phyloP scores from a whole-genome alignment of 2,329 filamentous ascomycete species.

The Aspergillus versicolor region DNA sequence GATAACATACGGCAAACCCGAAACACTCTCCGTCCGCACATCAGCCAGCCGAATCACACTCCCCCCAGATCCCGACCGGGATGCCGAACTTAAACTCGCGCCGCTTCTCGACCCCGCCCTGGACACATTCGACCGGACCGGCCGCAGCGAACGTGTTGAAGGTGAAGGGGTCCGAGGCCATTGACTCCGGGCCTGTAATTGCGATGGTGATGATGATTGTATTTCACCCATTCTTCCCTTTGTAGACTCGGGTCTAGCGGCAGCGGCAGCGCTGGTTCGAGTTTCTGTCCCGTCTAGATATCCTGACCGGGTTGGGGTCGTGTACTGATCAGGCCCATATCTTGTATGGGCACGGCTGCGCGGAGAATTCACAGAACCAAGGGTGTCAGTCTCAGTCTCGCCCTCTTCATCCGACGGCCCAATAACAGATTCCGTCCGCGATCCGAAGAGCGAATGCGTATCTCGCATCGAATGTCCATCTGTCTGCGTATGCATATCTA shows the following conservation, averaged over 20 bases:
- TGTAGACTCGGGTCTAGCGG: neutral
- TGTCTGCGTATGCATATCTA: slow-evolving; percentile 21
- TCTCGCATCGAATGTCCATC: slow-evolving; percentile 8
- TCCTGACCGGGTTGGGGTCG: slow-evolving; percentile 3
- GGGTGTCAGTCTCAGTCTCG: slow-evolving; percentile 28
- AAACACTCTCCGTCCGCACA: slow-evolving; percentile 19
- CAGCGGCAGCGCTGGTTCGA: neutral
- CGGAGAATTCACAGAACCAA: slow-evolving; percentile 20
- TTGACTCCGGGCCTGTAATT: neutral
- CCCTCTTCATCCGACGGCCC: slow-evolving; percentile 42
- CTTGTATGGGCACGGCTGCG: slow-evolving; percentile 14
- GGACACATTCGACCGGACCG: slow-evolving; percentile 27
- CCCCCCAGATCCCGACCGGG: slow-evolving; percentile 21
- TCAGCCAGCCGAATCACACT: slow-evolving; percentile 42
- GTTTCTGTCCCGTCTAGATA: slow-evolving; percentile 25
- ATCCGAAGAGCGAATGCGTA: neutral
- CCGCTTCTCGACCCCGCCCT: slow-evolving; percentile 22
- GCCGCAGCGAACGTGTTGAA: slow-evolving; percentile 37
- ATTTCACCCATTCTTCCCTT: neutral
- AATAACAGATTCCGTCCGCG: slow-evolving; percentile 30
- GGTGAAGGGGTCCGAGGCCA: slow-evolving; percentile 26
- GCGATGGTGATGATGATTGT: neutral
- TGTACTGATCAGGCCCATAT: neutral
- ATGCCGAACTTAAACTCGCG: slow-evolving; percentile 9
- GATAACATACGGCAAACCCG: slow-evolving; percentile 37